These are phyloP conservation scores for Pistacia integerrima DNA, from an alignment of 345 rosid species.

Conservation along the genomic window DNA sequence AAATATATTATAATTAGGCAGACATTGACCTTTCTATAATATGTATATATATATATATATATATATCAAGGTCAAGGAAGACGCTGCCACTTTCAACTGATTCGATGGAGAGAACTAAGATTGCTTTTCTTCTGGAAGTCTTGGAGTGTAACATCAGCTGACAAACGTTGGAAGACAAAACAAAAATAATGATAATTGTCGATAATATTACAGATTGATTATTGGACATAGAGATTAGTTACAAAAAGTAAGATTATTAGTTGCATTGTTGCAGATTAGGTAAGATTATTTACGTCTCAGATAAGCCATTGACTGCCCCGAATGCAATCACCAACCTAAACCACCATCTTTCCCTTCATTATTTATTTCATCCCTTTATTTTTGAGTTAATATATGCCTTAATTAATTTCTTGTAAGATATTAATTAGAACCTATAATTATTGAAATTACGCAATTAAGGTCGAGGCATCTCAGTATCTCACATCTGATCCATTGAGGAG, in stretches of 20 bases:
- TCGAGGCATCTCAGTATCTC: no score
- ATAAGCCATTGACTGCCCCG: constrained; percentile 22
- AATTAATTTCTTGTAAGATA: not conserved
- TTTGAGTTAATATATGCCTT: not conserved
- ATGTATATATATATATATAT: no score
- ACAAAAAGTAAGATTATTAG: constrained; percentile 25
- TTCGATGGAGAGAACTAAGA: not conserved
- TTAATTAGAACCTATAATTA: not conserved
- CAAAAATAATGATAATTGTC: not conserved
- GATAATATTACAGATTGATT: not conserved
- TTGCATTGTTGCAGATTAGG: constrained; percentile 24
- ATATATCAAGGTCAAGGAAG: no score
- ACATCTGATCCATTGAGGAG: no score
- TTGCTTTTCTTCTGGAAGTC: not conserved
- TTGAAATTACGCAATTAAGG: no score
- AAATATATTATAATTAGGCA: not conserved
- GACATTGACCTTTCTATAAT: not conserved
- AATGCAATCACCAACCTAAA: constrained; percentile 13
- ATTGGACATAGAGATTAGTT: constrained; percentile 16
- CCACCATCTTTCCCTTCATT: not conserved
- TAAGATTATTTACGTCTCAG: constrained; percentile 14
- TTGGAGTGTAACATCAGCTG: constrained; percentile 17
- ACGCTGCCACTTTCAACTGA: not conserved
- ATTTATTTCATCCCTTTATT: no score
- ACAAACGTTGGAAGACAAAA: not conserved